Evolutionary conservation across 495 filamentous ascomycete genomes (phyloP).

Genomic region (Neurospora sp.): DNA sequence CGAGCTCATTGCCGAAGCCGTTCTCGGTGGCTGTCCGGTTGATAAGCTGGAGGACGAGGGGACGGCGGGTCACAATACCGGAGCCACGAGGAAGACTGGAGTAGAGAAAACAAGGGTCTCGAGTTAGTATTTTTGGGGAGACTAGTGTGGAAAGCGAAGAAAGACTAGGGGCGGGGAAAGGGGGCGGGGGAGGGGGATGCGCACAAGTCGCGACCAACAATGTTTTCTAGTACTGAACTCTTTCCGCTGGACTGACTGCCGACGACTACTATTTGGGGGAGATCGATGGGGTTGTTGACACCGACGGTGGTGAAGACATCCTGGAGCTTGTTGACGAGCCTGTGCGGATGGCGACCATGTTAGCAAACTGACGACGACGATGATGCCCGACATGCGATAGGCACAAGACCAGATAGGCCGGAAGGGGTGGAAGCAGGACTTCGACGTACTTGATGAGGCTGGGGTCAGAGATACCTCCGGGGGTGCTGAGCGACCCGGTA

Average conservation of each 20-base stretch:
- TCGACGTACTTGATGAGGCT: constrained; percentile 45
- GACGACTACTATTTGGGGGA: constrained; percentile 97
- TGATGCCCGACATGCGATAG: constrained; percentile 10
- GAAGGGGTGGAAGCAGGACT: constrained; percentile 1
- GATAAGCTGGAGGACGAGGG: constrained; percentile 95
- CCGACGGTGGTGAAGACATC: constrained; percentile 99
- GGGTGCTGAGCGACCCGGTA: constrained; percentile 25
- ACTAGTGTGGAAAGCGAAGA: background rate
- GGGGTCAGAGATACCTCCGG: constrained; percentile 49
- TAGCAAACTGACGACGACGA: constrained; percentile 14
- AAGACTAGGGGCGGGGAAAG: constrained; percentile 2
- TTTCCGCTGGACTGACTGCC: constrained; percentile 99
- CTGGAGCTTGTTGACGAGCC: constrained; percentile 97
- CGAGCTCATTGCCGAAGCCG: constrained; percentile 64
- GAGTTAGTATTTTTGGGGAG: constrained; percentile 5
- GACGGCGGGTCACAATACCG: constrained; percentile 93
- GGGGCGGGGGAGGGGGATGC: constrained; percentile 20
- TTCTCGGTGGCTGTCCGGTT: constrained; percentile 67
- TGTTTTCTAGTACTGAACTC: constrained; percentile 99
- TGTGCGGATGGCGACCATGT: constrained; percentile 27
- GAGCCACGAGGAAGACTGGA: constrained; percentile 89
- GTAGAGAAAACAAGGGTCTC: background rate
- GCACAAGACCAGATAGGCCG: background rate
- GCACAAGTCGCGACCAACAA: constrained; percentile 97
- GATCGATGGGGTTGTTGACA: constrained; percentile 97